phyloP scores from a whole-genome alignment of 495 filamentous ascomycete species.

The Xylaria intraflava region DNA sequence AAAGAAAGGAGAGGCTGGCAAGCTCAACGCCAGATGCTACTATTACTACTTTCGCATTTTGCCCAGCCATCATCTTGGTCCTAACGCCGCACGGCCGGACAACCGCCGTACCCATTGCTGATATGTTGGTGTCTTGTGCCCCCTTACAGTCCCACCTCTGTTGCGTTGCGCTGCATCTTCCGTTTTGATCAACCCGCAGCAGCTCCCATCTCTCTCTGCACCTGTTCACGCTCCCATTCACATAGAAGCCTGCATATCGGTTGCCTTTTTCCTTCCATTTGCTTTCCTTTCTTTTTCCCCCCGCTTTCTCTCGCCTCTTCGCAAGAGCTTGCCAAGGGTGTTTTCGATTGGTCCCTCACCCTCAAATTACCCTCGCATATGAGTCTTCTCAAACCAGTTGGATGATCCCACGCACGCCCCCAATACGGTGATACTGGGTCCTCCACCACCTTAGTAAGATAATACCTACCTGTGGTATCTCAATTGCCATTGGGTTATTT shows the following conservation, averaged over 20 bases:
- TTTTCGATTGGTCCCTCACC: constrained; percentile 1
- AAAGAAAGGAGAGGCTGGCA: background rate
- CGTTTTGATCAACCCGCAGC: constrained; percentile 14
- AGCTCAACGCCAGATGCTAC: background rate
- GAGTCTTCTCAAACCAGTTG: constrained; percentile 18
- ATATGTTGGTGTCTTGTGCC: background rate
- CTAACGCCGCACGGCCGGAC: background rate
- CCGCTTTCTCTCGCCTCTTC: background rate
- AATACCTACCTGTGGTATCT: background rate
- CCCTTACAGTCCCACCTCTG: background rate
- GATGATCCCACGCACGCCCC: constrained; percentile 20
- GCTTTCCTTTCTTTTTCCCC: background rate
- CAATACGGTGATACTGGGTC: constrained; percentile 25
- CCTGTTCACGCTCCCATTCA: constrained; percentile 10
- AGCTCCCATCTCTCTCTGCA: constrained; percentile 14
- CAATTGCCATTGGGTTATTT: background rate
- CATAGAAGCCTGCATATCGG: constrained; percentile 8
- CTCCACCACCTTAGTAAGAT: constrained; percentile 21
- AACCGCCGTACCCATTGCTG: background rate
- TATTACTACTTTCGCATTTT: background rate
- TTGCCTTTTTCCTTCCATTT: constrained; percentile 2
- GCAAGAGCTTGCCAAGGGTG: background rate
- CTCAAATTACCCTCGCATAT: constrained; percentile 18
- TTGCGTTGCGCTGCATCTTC: constrained; percentile 15
- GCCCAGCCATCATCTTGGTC: constrained; percentile 4